These are phyloP conservation scores for Candida quercuum DNA, from an alignment of 805 yeast genomes.

Conservation along the genomic window DNA sequence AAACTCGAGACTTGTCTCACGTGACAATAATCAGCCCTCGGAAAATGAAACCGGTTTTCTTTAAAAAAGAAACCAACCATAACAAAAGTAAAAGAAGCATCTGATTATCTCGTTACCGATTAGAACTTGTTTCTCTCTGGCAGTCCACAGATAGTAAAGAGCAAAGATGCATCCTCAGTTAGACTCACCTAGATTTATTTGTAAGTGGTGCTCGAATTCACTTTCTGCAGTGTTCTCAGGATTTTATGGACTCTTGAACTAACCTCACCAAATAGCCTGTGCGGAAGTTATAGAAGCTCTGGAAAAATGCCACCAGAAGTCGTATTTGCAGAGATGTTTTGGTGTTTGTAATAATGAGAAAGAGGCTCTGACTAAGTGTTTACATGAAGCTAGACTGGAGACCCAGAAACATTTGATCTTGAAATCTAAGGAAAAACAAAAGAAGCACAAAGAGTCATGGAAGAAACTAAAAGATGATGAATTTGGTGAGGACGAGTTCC, in stretches of 20 bases:
- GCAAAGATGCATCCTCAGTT: slow-evolving; percentile 53
- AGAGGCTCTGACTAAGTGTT: slow-evolving; percentile 71
- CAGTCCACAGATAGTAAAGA: no score
- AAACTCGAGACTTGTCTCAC: no score
- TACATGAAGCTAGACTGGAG: slow-evolving; percentile 68
- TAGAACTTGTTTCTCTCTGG: no score
- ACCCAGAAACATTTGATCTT: slow-evolving; percentile 49
- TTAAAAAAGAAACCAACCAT: no score
- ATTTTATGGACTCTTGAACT: neutral
- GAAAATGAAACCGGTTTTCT: no score
- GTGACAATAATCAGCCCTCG: no score
- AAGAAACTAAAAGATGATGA: slow-evolving; percentile 67
- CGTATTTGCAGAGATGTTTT: slow-evolving; percentile 60
- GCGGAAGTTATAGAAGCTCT: slow-evolving; percentile 78
- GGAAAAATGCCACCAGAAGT: slow-evolving; percentile 79
- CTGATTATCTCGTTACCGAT: no score
- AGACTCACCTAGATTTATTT: slow-evolving; percentile 41
- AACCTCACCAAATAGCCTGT: slow-evolving; percentile 44
- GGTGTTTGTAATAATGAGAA: slow-evolving; percentile 86
- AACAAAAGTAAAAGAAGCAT: no score
- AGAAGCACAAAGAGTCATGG: slow-evolving; percentile 50
- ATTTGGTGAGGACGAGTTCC: slow-evolving; percentile 69
- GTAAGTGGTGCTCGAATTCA: slow-evolving; percentile 23
- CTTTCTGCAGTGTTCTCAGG: no score
- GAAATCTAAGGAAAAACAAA: slow-evolving; percentile 52